Evolutionary conservation across 148 eudicot species (phyloP).

Genomic region (Spergularia bocconei): DNA sequence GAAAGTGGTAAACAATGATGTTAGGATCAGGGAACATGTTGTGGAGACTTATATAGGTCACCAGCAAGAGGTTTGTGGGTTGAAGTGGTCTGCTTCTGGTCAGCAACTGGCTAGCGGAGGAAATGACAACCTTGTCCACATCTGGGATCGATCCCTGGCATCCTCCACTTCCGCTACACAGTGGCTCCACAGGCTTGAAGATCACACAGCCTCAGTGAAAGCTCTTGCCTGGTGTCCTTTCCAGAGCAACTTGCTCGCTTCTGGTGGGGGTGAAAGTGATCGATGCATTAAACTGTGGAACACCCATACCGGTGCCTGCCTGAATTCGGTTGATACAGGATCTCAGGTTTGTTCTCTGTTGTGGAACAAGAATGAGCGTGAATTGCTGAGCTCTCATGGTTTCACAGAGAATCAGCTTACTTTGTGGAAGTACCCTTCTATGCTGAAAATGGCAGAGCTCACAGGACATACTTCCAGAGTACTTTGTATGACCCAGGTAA

Average conservation of each 20-base stretch:
- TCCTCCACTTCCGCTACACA: conserved; percentile 70
- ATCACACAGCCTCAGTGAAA: conserved; percentile 92
- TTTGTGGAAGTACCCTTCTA: conserved; percentile 95
- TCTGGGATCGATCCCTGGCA: conserved; percentile 79
- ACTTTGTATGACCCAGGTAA: conserved; percentile 86
- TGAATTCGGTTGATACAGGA: conserved; percentile 87
- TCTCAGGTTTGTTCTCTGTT: conserved; percentile 86
- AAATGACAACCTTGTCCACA: conserved; percentile 80
- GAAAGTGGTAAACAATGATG: conserved; percentile 74
- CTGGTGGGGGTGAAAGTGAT: conserved; percentile 92
- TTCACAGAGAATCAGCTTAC: conserved; percentile 87
- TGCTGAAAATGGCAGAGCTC: conserved; percentile 90
- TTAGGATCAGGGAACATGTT: conserved; percentile 57
- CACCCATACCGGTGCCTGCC: conserved; percentile 89
- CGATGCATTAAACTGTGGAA: conserved; percentile 92
- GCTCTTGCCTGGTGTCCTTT: conserved; percentile 98
- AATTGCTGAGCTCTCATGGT: conserved; percentile 89
- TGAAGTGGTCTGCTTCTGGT: conserved; percentile 91
- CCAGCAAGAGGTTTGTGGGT: conserved; percentile 86
- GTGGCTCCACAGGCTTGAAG: conserved; percentile 91
- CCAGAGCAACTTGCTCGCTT: conserved; percentile 81
- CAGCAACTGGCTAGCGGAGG: conserved; percentile 92
- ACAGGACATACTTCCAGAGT: conserved; percentile 93
- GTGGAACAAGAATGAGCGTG: conserved; percentile 92
- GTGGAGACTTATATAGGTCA: conserved; percentile 80